These are phyloP conservation scores for Acanthamoeba healyi DNA, from an alignment of 208 protist genomes.

Conservation along the genomic window DNA sequence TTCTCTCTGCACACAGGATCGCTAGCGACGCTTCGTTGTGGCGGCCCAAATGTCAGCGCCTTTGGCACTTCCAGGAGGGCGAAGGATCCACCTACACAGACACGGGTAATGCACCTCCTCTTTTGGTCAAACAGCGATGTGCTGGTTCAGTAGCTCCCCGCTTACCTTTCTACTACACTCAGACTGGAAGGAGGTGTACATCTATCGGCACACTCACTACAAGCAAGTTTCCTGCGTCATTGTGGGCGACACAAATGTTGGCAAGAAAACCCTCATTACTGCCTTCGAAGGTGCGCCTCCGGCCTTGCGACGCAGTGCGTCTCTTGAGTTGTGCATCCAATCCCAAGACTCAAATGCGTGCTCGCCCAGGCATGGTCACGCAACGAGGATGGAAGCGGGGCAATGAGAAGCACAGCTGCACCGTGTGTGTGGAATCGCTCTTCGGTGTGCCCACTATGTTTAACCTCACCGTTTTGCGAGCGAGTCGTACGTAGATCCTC, in stretches of 20 bases:
- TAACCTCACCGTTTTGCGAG: slow-evolving; percentile 28
- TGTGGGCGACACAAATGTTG: not conserved
- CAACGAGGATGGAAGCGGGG: slow-evolving; percentile 47
- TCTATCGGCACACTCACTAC: slow-evolving; percentile 44
- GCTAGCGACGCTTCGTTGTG: slow-evolving; percentile 51
- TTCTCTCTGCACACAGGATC: not conserved
- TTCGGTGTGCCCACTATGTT: slow-evolving; percentile 54
- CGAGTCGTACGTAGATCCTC: not conserved
- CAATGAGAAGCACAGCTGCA: slow-evolving; percentile 8
- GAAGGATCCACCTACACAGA: slow-evolving; percentile 17
- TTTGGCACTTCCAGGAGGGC: slow-evolving; percentile 10
- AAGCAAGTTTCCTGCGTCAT: slow-evolving; percentile 58
- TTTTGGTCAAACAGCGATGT: no score
- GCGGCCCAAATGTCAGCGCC: not conserved
- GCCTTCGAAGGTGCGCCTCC: slow-evolving; percentile 31
- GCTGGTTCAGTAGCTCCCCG: no score
- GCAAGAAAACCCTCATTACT: slow-evolving; percentile 56
- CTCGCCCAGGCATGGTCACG: slow-evolving; percentile 59
- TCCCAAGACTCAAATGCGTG: no score
- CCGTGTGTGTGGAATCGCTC: not conserved
- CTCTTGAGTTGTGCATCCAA: no score
- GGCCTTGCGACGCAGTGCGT: no score
- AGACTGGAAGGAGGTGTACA: slow-evolving; percentile 67
- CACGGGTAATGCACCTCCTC: not conserved
- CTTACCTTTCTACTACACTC: not conserved